Conservation (phyloP, 352 stramenopile species). For the Phytophthora constricta region DNA sequence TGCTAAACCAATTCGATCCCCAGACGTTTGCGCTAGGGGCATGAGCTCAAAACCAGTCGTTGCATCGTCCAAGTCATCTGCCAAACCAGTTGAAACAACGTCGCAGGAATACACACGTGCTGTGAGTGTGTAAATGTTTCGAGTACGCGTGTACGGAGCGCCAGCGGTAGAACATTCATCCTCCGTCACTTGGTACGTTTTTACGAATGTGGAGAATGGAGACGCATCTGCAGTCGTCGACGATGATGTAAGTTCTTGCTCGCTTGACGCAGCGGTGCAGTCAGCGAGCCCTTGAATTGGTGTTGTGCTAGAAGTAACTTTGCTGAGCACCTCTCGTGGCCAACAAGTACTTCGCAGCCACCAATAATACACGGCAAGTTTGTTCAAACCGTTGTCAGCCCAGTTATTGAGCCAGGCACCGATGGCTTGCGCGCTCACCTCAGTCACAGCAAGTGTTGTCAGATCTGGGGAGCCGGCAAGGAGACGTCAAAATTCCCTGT, state of each 20-base stretch:
- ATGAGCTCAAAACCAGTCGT: slow-evolving; percentile 59
- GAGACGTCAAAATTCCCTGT: slow-evolving; percentile 31
- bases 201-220: slow-evolving; percentile 50
- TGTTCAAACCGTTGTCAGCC: slow-evolving; percentile 48
- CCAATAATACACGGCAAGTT: slow-evolving; percentile 54
- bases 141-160: slow-evolving; percentile 36
- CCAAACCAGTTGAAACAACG: slow-evolving; percentile 47
- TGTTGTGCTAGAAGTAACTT: slow-evolving; percentile 11
- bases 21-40: slow-evolving; percentile 15
- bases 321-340: slow-evolving; percentile 37
- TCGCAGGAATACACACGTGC: slow-evolving; percentile 56
- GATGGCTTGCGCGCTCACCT: slow-evolving; percentile 32
- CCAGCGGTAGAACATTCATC: slow-evolving; percentile 34
- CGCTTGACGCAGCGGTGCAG: slow-evolving; percentile 37
- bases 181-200: slow-evolving; percentile 43
- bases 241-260: slow-evolving; percentile 35
- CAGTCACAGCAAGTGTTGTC: slow-evolving; percentile 27
- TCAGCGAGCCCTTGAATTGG: slow-evolving; percentile 11
- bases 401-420: slow-evolving; percentile 45
- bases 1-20: slow-evolving; percentile 43
- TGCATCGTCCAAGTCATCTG: slow-evolving; percentile 50
- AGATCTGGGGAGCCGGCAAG: slow-evolving; percentile 21
- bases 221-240: slow-evolving; percentile 32
- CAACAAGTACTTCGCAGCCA: slow-evolving; percentile 58
- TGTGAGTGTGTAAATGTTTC: slow-evolving; percentile 36